Conservation (phyloP, 306 rosid species). For the Parietaria judaica region DNA sequence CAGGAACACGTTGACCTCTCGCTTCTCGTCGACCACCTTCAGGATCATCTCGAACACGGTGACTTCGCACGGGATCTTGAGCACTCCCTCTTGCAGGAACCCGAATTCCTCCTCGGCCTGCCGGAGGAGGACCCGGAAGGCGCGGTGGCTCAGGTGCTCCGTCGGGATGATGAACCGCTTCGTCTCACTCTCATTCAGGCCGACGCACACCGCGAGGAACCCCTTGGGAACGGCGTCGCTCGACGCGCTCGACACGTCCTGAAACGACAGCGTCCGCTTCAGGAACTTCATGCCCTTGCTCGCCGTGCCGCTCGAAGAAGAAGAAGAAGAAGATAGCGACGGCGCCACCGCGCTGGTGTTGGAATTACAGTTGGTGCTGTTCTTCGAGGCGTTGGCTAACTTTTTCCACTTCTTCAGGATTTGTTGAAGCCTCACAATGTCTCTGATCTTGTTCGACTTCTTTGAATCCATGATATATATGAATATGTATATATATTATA, state of each 20-base stretch:
- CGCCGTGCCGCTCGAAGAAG: constrained; percentile 3
- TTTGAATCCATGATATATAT: constrained; percentile 48
- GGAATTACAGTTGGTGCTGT: background rate
- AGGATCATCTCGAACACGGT: constrained; percentile 45
- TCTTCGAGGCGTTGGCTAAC: constrained; percentile 61
- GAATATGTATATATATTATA: no score
- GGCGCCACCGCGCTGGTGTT: background rate
- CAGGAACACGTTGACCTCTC: constrained; percentile 24
- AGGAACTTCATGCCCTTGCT: constrained; percentile 55
- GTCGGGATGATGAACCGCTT: constrained; percentile 76
- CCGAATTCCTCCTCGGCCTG: constrained; percentile 76
- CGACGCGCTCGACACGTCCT: constrained; percentile 29
- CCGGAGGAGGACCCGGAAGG: constrained; percentile 41
- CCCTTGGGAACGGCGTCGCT: constrained; percentile 59
- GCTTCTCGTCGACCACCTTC: constrained; percentile 42
- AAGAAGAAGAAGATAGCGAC: background rate
- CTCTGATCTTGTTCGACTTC: constrained; percentile 85
- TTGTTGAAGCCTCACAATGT: constrained; percentile 88
- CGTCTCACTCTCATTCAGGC: constrained; percentile 26
- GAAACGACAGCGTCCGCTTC: constrained; percentile 61
- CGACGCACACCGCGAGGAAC: constrained; percentile 71
- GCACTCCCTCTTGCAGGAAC: constrained; percentile 68
- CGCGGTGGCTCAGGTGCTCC: constrained; percentile 51
- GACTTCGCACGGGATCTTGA: constrained; percentile 59
- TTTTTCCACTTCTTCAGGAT: constrained; percentile 95